Percentiles rank a stretch among this genome's conserved stretches.
These are phyloP conservation scores for Crucihimalaya himalaica DNA, from an alignment of 345 rosid genomes.

Conservation along the genomic window DNA sequence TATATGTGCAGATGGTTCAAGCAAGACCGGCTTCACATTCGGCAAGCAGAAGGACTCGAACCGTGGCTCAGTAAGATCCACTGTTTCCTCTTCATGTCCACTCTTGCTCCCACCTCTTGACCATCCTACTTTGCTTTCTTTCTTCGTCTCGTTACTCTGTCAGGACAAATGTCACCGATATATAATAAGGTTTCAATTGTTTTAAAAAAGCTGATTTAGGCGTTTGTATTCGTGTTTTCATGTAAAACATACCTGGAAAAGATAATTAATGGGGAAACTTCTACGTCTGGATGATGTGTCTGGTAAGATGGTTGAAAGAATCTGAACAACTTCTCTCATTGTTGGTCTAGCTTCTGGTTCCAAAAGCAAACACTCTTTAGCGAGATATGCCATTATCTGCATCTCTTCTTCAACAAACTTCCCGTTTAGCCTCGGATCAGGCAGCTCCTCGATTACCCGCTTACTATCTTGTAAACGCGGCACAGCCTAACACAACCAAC, in stretches of 20 bases:
- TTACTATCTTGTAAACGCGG: constrained; percentile 76
- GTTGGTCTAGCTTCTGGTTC: constrained; percentile 94
- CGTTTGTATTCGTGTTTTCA: neutral
- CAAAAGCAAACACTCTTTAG: constrained; percentile 86
- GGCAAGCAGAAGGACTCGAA: constrained; percentile 74
- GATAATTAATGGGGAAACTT: constrained; percentile 61
- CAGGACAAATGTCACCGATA: neutral
- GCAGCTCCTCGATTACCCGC: constrained; percentile 67
- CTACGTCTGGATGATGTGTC: constrained; percentile 71
- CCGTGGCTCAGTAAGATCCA: constrained; percentile 88
- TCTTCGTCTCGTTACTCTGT: constrained; percentile 26
- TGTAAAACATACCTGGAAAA: constrained; percentile 56
- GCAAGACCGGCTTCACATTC: constrained; percentile 48
- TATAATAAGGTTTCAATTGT: neutral
- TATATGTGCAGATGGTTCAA: constrained; percentile 30
- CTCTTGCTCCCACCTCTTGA: constrained; percentile 55
- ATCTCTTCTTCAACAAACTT: constrained; percentile 81
- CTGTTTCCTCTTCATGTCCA: constrained; percentile 63
- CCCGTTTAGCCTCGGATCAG: constrained; percentile 76
- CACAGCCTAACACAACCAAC: constrained; percentile 55
- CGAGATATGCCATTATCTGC: constrained; percentile 91
- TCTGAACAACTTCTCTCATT: constrained; percentile 97
- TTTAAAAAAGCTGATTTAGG: neutral
- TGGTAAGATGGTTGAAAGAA: constrained; percentile 82
- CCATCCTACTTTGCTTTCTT: constrained; percentile 33